Evolutionary conservation across 2,329 filamentous ascomycete species (phyloP).

Genomic region (Phialophora tarda): DNA sequence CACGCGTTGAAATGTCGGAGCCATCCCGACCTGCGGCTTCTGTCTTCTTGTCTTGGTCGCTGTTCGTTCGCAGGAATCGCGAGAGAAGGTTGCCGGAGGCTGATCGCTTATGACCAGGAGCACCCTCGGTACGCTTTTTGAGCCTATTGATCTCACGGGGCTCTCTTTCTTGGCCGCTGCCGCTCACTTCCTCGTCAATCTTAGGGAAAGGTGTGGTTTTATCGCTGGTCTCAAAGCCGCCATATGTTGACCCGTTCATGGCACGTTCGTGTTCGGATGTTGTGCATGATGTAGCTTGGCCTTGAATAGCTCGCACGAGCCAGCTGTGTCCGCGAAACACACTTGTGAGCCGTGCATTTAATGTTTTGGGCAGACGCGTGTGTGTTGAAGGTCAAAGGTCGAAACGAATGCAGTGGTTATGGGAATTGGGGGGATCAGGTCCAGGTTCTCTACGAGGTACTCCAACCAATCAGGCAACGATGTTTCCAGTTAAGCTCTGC

Average conservation of each 20-base stretch:
- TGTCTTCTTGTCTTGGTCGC: constrained; percentile 46
- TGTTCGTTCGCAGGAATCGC: constrained; percentile 66
- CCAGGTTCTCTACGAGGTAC: too few relatives aligned
- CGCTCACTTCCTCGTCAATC: constrained; percentile 35
- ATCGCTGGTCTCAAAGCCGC: constrained; percentile 28
- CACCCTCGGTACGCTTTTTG: constrained; percentile 28
- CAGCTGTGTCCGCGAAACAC: neutral
- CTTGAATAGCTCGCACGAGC: neutral
- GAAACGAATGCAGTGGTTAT: neutral
- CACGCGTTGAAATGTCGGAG: constrained; percentile 38
- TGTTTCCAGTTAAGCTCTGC: too few relatives aligned
- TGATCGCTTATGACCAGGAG: constrained; percentile 56
- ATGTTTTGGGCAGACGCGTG: neutral
- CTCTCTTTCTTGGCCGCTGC: constrained; percentile 32
- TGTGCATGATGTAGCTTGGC: neutral
- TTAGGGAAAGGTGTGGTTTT: constrained; percentile 36
- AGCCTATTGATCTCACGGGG: constrained; percentile 24
- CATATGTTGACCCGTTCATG: constrained; percentile 36
- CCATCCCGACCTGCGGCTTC: constrained; percentile 41
- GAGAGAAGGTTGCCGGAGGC: constrained; percentile 70
- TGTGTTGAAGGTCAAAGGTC: neutral
- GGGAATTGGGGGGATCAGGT: neutral
- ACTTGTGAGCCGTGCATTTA: neutral
- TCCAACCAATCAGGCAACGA: too few relatives aligned
- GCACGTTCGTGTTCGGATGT: constrained; percentile 12